Evolutionary conservation across 2,329 filamentous ascomycete species (phyloP).

Genomic region (Fusarium chlamydosporum): DNA sequence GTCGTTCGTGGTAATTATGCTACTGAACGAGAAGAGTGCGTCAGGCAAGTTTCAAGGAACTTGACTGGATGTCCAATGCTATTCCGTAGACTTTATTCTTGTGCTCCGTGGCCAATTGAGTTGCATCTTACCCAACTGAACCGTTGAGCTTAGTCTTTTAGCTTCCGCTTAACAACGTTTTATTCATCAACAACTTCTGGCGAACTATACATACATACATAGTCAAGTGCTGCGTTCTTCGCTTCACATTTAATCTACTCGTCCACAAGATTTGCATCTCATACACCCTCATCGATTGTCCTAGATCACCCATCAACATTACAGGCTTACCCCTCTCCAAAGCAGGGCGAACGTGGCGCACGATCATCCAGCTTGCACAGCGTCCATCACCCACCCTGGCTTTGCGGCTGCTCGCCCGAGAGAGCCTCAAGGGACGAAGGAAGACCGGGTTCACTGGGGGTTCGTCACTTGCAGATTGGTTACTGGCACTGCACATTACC

Average conservation of each 20-base stretch:
- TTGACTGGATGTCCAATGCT: conserved; percentile 19
- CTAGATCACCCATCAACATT: conserved; percentile 28
- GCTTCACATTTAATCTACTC: conserved; percentile 49
- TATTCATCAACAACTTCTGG: conserved; percentile 8
- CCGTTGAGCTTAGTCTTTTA: not conserved
- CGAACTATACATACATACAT: conserved; percentile 30
- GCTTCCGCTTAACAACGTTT: conserved; percentile 3
- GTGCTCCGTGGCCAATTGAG: conserved; percentile 34
- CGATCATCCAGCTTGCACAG: conserved; percentile 46
- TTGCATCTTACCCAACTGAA: conserved; percentile 7
- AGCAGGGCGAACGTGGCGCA: conserved; percentile 49
- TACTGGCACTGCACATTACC: conserved; percentile 25
- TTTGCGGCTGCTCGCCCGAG: conserved; percentile 14
- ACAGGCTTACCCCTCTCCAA: conserved; percentile 38
- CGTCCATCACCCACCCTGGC: conserved; percentile 16
- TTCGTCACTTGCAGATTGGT: conserved; percentile 14
- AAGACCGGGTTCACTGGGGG: conserved; percentile 25
- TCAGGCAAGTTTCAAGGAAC: conserved; percentile 35
- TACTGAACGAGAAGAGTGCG: conserved; percentile 19
- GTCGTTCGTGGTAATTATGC: conserved; percentile 14
- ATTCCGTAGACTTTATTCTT: conserved; percentile 3
- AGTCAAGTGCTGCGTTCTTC: conserved; percentile 27
- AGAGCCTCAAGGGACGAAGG: conserved; percentile 45
- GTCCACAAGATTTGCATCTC: conserved; percentile 37
- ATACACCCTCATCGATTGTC: conserved; percentile 41